A percentile compares a stretch with the other conserved stretches of the same genome.
Evolutionary conservation across 306 rosid species (phyloP).

Genomic region (Trifolium pratense): DNA sequence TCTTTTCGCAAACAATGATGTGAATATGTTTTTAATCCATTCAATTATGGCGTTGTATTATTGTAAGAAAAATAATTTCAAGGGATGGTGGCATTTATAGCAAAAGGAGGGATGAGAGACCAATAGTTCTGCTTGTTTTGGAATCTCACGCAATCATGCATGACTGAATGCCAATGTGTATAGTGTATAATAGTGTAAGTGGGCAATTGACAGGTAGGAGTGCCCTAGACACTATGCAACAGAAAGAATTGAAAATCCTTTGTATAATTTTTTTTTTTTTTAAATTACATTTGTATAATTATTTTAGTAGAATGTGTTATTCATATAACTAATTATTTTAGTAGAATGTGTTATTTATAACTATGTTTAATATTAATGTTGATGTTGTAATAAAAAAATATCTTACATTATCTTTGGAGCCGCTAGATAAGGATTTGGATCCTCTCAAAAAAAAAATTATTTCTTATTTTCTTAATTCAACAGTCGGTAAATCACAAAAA

Average conservation of each 20-base stretch:
- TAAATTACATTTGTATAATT: slow-evolving; percentile 31
- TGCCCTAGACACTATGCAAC: slow-evolving; percentile 21
- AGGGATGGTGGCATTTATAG: slow-evolving; percentile 17
- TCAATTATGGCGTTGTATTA: slow-evolving; percentile 27
- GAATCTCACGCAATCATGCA: slow-evolving; percentile 16
- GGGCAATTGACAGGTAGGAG: slow-evolving; percentile 12
- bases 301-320: slow-evolving; percentile 7
- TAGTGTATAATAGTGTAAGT: neutral
- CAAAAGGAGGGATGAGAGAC: slow-evolving; percentile 3
- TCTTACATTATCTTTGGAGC: too few relatives aligned
- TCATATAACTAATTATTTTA: slow-evolving; percentile 27
- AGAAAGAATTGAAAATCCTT: slow-evolving; percentile 15
- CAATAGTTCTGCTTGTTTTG: slow-evolving; percentile 31
- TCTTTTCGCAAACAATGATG: neutral
- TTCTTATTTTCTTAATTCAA: too few relatives aligned
- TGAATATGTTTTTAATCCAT: slow-evolving; percentile 32
- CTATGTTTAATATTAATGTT: slow-evolving; percentile 30
- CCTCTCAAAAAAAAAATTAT: too few relatives aligned
- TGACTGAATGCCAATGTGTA: slow-evolving; percentile 10
- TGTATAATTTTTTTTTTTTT: slow-evolving; percentile 25
- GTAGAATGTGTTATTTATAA: neutral
- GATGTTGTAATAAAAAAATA: too few relatives aligned
- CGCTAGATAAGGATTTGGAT: too few relatives aligned
- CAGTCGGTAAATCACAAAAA: too few relatives aligned
- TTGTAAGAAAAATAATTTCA: slow-evolving; percentile 28